Percentiles rank a stretch among this genome's conserved stretches.
Evolutionary conservation across 1,284 basidiomycete genomes (phyloP).

Genomic region (Pascua sp.): DNA sequence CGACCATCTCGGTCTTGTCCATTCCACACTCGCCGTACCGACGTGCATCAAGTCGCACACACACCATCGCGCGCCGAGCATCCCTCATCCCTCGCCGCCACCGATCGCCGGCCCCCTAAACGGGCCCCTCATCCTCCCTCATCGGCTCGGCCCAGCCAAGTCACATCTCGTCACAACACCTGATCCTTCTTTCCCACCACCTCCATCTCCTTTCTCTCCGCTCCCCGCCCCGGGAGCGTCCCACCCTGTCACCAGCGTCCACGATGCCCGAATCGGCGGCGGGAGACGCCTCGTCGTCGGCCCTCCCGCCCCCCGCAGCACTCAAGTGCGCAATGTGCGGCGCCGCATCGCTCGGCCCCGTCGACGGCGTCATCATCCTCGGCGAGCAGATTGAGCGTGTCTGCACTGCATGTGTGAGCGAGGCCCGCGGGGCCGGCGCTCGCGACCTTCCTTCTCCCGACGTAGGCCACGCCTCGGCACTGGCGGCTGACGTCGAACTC

Average conservation of each 20-base stretch:
- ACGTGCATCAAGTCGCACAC: too few species aligned
- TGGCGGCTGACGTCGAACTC: too few species aligned
- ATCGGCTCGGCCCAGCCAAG: not conserved
- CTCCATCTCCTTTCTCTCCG: too few species aligned
- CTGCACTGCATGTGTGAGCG: slow-evolving; percentile 31
- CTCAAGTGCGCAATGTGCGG: slow-evolving; percentile 45
- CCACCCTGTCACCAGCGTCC: slow-evolving; percentile 34
- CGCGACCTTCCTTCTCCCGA: not conserved
- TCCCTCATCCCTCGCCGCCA: too few species aligned
- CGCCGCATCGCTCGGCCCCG: slow-evolving; percentile 15
- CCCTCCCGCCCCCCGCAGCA: slow-evolving; percentile 15
- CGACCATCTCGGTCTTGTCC: too few species aligned
- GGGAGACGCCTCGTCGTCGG: not conserved
- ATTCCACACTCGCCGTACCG: too few species aligned
- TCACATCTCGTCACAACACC: not conserved
- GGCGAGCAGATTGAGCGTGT: slow-evolving; percentile 32
- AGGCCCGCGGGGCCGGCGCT: slow-evolving; percentile 1
- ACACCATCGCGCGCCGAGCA: too few species aligned
- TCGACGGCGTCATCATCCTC: slow-evolving; percentile 22
- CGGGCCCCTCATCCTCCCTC: too few species aligned
- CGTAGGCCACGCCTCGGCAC: not conserved
- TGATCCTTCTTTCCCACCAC: not conserved
- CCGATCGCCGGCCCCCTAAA: too few species aligned
- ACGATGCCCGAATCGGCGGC: not conserved
- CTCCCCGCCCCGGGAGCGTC: slow-evolving; percentile 1